These are phyloP conservation scores for Graphilbum ipis-grandicollis DNA, from an alignment of 2,329 filamentous ascomycete species.

Conservation along the genomic window DNA sequence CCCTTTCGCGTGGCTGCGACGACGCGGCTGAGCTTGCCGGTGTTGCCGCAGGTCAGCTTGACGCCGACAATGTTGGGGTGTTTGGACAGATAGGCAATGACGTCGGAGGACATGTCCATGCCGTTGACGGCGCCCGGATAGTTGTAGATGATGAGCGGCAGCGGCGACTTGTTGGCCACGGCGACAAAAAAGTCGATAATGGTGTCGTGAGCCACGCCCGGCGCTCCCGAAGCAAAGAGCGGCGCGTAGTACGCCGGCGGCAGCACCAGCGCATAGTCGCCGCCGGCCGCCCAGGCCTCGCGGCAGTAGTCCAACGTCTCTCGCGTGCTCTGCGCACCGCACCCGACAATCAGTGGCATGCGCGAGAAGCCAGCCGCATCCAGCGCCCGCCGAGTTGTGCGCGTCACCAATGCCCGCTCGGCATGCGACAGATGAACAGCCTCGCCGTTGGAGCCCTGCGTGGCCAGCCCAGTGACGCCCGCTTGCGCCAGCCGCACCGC, in stretches of 20 bases:
- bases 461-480: conserved; percentile 57
- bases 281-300: conserved; percentile 52
- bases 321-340: conserved; percentile 54
- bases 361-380: conserved; percentile 45
- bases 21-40: conserved; percentile 49
- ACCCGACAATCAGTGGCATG: conserved; percentile 61
- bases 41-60: conserved; percentile 55
- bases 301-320: conserved; percentile 54
- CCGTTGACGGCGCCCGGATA: conserved; percentile 47
- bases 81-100: conserved; percentile 38
- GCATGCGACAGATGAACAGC: conserved; percentile 58
- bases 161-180: conserved; percentile 44
- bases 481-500: conserved; percentile 56
- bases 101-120: conserved; percentile 46
- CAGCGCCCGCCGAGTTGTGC: conserved; percentile 51
- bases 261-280: conserved; percentile 59
- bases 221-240: conserved; percentile 41
- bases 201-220: conserved; percentile 38
- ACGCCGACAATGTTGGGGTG: conserved; percentile 52
- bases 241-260: conserved; percentile 61
- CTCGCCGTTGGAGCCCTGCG: conserved; percentile 70
- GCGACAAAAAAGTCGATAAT: conserved; percentile 48
- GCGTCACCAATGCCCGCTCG: conserved; percentile 52
- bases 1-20: conserved; percentile 39
- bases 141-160: conserved; percentile 54